phyloP scores from a whole-genome alignment of 2,329 filamentous ascomycete species.

The Piedraia hortae region DNA sequence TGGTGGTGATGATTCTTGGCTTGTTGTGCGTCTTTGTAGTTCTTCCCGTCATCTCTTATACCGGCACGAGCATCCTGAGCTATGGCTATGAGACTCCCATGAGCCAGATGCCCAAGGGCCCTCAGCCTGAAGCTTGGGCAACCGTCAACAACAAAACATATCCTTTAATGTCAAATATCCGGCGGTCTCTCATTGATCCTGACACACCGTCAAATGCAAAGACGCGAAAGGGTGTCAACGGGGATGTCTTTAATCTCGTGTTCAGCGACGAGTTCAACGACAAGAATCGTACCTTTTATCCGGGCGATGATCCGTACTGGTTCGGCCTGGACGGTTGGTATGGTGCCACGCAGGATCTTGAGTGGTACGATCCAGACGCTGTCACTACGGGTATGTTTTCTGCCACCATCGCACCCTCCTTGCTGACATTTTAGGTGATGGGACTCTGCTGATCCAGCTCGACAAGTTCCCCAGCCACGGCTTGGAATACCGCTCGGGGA shows the following conservation, averaged over 20 bases:
- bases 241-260: conserved; percentile 21
- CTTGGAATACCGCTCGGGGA: conserved; percentile 22
- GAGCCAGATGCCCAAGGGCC: conserved; percentile 13
- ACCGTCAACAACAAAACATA: conserved; percentile 22
- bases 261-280: conserved; percentile 31
- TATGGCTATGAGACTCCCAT: conserved; percentile 15
- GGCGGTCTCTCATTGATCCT: conserved; percentile 23
- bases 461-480: conserved; percentile 21
- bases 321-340: conserved; percentile 27
- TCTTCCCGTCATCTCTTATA: conserved; percentile 22
- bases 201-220: conserved; percentile 22
- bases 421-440: conserved; percentile 10
- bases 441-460: conserved; percentile 19
- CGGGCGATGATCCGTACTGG: conserved; percentile 29
- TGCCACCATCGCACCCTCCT: background rate
- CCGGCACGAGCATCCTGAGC: conserved; percentile 15
- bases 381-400: conserved; percentile 17
- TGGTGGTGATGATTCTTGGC: conserved; percentile 20
- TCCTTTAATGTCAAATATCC: conserved; percentile 21
- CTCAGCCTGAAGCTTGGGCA: conserved; percentile 15
- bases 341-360: conserved; percentile 23
- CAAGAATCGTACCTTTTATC: conserved; percentile 25
- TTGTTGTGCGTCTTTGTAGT: conserved; percentile 23
- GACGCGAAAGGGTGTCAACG: conserved; percentile 19
- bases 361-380: conserved; percentile 26